These are phyloP conservation scores for Ogataea neopini DNA, from an alignment of 805 yeast genomes.

Conservation along the genomic window DNA sequence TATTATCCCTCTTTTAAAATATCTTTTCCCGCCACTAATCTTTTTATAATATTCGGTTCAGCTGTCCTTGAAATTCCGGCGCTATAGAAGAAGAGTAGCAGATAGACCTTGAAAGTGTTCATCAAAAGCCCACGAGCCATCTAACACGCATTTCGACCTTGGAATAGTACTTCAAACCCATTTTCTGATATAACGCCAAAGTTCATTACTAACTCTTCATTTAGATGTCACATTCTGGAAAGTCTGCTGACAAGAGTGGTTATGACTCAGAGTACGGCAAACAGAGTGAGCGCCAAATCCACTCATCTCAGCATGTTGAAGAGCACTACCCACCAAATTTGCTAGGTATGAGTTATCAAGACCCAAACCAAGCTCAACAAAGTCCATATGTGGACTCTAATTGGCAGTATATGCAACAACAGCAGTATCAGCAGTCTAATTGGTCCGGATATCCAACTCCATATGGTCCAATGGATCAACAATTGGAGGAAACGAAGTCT, in stretches of 20 bases:
- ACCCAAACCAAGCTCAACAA: slow-evolving; percentile 7
- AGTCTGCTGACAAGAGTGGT: slow-evolving; percentile 14
- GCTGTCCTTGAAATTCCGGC: background rate
- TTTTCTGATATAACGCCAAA: background rate
- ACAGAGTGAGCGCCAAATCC: slow-evolving; percentile 9
- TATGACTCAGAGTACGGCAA: slow-evolving; percentile 18
- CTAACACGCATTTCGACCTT: background rate
- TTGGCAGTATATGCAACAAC: slow-evolving; percentile 19
- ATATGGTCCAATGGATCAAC: slow-evolving; percentile 12
- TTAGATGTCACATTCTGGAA: slow-evolving; percentile 14
- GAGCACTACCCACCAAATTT: slow-evolving; percentile 19
- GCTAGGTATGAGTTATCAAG: slow-evolving; percentile 11
- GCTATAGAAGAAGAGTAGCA: background rate
- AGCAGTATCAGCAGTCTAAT: slow-evolving; percentile 14
- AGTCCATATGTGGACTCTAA: slow-evolving; percentile 16
- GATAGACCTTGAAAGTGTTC: background rate
- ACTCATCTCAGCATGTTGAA: slow-evolving; percentile 4
- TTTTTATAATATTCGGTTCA: background rate
- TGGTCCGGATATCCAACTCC: slow-evolving; percentile 14
- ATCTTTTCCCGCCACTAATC: background rate
- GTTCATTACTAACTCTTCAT: slow-evolving; percentile 13
- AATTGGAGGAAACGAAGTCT: slow-evolving; percentile 14
- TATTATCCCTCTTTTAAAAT: background rate
- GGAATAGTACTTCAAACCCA: slow-evolving; percentile 11
- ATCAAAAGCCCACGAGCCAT: background rate